A percentile compares a stretch with the other conserved stretches of the same genome.
These are phyloP conservation scores for Histomonas meleagridis DNA, from an alignment of 208 protist species.

Conservation along the genomic window DNA sequence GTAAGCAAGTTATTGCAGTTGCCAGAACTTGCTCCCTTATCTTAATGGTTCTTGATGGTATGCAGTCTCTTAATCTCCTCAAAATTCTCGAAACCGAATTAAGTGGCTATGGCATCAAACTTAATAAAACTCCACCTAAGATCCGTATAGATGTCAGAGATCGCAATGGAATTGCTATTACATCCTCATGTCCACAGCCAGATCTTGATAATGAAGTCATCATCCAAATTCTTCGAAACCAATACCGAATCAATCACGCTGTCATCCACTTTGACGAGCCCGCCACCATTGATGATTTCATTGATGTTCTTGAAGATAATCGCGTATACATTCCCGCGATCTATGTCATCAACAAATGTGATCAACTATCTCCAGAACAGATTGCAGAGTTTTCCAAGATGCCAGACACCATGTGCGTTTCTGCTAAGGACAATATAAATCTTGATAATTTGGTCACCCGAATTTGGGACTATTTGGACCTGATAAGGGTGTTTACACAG, in stretches of 20 bases:
- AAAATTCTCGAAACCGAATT: conserved; percentile 77
- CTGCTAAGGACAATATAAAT: background rate
- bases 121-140: conserved; percentile 77
- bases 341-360: conserved; percentile 52
- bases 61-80: conserved; percentile 67
- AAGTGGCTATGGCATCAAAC: conserved; percentile 76
- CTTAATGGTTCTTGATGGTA: conserved; percentile 87
- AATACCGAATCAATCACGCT: conserved; percentile 75
- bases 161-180: conserved; percentile 66
- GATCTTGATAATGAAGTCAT: conserved; percentile 38
- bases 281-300: conserved; percentile 85
- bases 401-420: conserved; percentile 20
- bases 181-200: conserved; percentile 31
- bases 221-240: conserved; percentile 56
- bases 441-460: background rate
- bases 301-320: conserved; percentile 91
- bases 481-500: conserved; percentile 34
- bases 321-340: conserved; percentile 62
- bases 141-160: conserved; percentile 76
- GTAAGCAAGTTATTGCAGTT: conserved; percentile 68
- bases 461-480: conserved; percentile 28
- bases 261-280: conserved; percentile 83
- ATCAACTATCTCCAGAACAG: conserved; percentile 4
- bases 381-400: background rate
- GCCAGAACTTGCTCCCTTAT: conserved; percentile 84